Evolutionary conservation across 2,329 filamentous ascomycete genomes (phyloP), one percentile per base, ranked within the genome.

Genomic region (Hypoxylon sp.): DNA sequence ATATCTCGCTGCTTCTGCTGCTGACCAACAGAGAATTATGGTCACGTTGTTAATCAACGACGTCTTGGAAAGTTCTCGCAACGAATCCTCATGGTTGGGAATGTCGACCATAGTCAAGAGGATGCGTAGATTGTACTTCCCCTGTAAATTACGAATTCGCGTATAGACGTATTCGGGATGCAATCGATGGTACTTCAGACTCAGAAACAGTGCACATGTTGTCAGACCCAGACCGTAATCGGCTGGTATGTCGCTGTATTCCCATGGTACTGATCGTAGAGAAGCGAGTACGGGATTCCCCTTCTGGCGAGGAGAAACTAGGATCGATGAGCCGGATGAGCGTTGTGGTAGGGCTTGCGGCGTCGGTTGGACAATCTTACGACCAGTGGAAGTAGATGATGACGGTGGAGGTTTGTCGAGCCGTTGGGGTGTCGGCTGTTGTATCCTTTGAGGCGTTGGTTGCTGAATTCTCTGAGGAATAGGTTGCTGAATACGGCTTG

Each of bases 101-200:
- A 99, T 96, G 71, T 99, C 94, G 17, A 97, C 92, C 83, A 97
- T 91, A 13, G 88, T 86, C 37, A 99, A 80, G 19, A 99, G 75
- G 42, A 99, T 80, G 36, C 94, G 89, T 13, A 99, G 80, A 60
- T 86, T 88, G 75, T 95, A 97, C 73, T 89, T 90, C 40, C 89
- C 90, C 41, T 89, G 89, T 3, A 99, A 78, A 37, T 86, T 84
- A 42, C 89, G 87, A 62, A 99, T 95, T 49, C 94, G 88, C 16
- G 88, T 91, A 75, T 97, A 97, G 65, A 99, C 91, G 76, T 99
- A 99, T 73, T 99, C 94, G 1, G 94, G 94, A 68, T 99, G 94
- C 42, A 99, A 80, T 19, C 93, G 90, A 72, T 99, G 94, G 72
- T 99, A 99, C 72, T 97, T 99, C 45, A 99, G 81, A 36, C 90